Percentiles rank a stretch among this genome's conserved stretches.
Evolutionary conservation across 106 monocot genomes (phyloP).

Genomic region (Gastrodia elata): DNA sequence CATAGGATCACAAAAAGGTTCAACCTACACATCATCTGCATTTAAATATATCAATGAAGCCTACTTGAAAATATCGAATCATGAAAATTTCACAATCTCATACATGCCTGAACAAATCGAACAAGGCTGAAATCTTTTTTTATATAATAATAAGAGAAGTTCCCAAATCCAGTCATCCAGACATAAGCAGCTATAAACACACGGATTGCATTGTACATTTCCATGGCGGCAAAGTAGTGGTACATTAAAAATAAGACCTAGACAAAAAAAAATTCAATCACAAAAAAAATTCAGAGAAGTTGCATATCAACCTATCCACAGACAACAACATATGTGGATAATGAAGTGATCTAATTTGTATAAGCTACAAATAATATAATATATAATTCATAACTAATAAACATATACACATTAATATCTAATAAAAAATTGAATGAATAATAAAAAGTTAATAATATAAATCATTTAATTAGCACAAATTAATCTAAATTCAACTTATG

Average conservation of each 20-base stretch:
- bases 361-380: neutral
- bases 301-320: neutral
- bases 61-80: neutral
- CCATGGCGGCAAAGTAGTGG: conserved; percentile 91
- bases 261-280: neutral
- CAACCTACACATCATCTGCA: conserved; percentile 97
- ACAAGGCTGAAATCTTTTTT: conserved; percentile 89
- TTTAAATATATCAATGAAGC: conserved; percentile 1
- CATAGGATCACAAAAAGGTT: conserved; percentile 91
- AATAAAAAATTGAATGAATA: too few relatives aligned
- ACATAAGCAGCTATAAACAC: conserved; percentile 97
- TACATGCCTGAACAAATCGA: conserved; percentile 78
- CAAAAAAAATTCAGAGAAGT: neutral
- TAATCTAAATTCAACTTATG: too few relatives aligned
- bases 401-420: too few relatives aligned
- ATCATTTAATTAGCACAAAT: too few relatives aligned
- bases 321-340: neutral
- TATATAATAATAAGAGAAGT: conserved; percentile 97
- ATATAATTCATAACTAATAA: neutral
- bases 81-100: neutral
- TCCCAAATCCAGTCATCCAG: conserved; percentile 99
- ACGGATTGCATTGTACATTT: conserved; percentile 97
- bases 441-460: too few relatives aligned
- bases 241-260: conserved; percentile 98
- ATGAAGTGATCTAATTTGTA: neutral